Base-by-base conservation (phyloP, 2,329 filamentous ascomycete species). In the Trichoderma sp. region DNA sequence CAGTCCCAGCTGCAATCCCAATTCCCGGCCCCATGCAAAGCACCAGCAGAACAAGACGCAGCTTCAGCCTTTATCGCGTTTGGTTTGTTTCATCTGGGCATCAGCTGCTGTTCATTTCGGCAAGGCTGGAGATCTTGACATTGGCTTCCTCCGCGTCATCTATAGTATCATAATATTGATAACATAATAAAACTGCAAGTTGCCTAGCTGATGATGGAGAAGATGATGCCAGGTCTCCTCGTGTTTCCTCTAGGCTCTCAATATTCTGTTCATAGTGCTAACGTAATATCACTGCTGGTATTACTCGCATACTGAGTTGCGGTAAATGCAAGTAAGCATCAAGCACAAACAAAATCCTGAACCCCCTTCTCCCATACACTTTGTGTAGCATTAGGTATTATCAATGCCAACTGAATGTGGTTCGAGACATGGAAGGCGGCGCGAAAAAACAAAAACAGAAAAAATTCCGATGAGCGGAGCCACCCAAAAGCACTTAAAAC, bases 121-220 rank as follows among this genome's bases (percentile, higher is more conserved):
- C 67, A 71, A 60, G 67, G 67, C 67, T 71, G 67, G 67, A 60
- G 67, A 71, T 41, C 21, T 59, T 27, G n/a, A 45, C 41, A n/a
- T 18, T 45, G 41, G 16, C 8, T 1, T 45, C 16, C 16, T 18
- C 38, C 38, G 38, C 16, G 38, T 45, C 38, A 45, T 41, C 38
- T 41, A 7, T 18, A 18, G 38, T 41, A 18, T 29, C 29, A 29
- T 29, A 29, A 29, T 29, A 29, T 41, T 41, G 38, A 41, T 41
- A 41, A 6, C 16, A 3, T 6, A 41, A 45, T 27, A 31, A 31
- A 29, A 45, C 35, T 41, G 59, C 27, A 62, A 31, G 3, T 60
- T 60, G 56, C 24, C 56, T 60, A 60, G 24, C 53, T 14, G 7
- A 24, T 59, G 41, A 14, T 38, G 35, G 35, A 14, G 5, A 38